phyloP scores from a whole-genome alignment of 1,284 basidiomycete species.

The Salmacisia buchloeana region DNA sequence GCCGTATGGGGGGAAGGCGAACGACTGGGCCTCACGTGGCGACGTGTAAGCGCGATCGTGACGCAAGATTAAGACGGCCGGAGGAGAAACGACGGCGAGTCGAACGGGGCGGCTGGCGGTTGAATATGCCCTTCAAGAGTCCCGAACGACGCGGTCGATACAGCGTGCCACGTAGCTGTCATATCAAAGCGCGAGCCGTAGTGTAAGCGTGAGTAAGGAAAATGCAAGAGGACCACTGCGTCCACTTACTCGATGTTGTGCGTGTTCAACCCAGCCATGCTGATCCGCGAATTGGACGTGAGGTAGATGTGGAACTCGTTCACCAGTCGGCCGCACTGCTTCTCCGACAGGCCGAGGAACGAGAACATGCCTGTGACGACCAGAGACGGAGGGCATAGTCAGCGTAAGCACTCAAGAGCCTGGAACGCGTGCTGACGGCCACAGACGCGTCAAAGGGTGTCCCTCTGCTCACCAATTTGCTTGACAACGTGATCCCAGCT shows the following conservation, averaged over 20 bases:
- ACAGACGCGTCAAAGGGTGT: not conserved
- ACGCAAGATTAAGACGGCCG: too few species aligned
- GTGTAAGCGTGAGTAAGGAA: not conserved
- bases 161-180: constrained; percentile 34
- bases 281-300: constrained; percentile 77
- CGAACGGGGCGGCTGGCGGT: too few species aligned
- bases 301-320: constrained; percentile 81
- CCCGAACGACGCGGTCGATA: constrained; percentile 46
- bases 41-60: too few species aligned
- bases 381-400: constrained; percentile 26
- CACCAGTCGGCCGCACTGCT: constrained; percentile 67
- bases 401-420: not conserved
- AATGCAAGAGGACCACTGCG: not conserved
- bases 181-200: too few species aligned
- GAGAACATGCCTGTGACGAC: constrained; percentile 39
- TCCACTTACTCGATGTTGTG: constrained; percentile 56
- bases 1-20: too few species aligned
- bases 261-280: constrained; percentile 83
- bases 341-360: constrained; percentile 40
- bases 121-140: constrained; percentile 11
- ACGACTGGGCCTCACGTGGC: too few species aligned
- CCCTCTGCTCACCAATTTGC: constrained; percentile 35
- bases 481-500: constrained; percentile 67
- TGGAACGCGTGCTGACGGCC: not conserved
- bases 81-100: too few species aligned